Percentiles rank a stretch among this genome's conserved stretches.
These are phyloP conservation scores for Vinca minor DNA, from an alignment of 257 asterid species.

Conservation along the genomic window DNA sequence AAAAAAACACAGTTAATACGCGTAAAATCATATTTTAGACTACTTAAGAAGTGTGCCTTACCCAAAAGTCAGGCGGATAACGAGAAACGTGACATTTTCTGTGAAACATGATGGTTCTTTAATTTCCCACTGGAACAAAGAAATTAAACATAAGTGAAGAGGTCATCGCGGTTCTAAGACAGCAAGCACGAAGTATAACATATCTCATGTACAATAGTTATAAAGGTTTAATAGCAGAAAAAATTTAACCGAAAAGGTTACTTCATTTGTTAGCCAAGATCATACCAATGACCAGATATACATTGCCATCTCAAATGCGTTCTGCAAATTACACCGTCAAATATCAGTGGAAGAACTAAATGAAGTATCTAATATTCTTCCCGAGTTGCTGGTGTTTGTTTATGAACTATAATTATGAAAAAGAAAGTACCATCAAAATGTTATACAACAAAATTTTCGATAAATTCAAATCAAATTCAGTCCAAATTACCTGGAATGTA, in stretches of 20 bases:
- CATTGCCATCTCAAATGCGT: constrained; percentile 78
- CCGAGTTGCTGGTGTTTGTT: background rate
- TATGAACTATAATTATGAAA: background rate
- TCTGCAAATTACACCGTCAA: constrained; percentile 45
- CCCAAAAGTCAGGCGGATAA: constrained; percentile 76
- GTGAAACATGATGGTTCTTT: constrained; percentile 53
- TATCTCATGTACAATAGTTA: background rate
- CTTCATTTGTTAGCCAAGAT: constrained; percentile 8
- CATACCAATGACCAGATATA: constrained; percentile 85
- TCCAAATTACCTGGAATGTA: constrained; percentile 62
- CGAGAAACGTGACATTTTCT: constrained; percentile 37
- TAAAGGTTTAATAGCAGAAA: background rate
- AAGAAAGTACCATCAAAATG: background rate
- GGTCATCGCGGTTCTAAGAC: background rate
- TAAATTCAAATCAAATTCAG: background rate
- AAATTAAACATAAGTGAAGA: constrained; percentile 2
- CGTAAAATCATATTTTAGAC: background rate
- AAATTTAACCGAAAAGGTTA: background rate
- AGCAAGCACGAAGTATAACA: background rate
- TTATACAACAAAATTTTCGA: background rate
- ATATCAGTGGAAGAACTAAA: constrained; percentile 5
- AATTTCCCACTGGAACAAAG: constrained; percentile 62
- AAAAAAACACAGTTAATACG: constrained; percentile 4
- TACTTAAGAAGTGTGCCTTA: constrained; percentile 13
- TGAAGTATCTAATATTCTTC: background rate